Base-by-base conservation (phyloP, 2,329 filamentous ascomycete species). In the Ceratocystis variospora region DNA sequence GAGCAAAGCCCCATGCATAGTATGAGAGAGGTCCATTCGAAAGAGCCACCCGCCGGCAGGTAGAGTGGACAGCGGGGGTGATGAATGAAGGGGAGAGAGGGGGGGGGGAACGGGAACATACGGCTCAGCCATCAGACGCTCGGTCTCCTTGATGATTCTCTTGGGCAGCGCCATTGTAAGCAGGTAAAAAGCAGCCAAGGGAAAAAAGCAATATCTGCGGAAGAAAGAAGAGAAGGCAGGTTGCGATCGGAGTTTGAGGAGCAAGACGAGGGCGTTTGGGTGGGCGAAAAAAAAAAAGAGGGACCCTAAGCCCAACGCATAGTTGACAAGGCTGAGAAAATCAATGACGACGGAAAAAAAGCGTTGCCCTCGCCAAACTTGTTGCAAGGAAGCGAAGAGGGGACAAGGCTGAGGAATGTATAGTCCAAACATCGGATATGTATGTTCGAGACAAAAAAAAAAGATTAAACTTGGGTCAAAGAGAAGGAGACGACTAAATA, bases 141-240 rank as follows among this genome's bases (percentile, higher is more conserved):
- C 93, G 22, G 94, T 99, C 83, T 99, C 95, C 79, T 99, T 99
- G 74, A 97, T 84, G 74, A 99, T 99, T 74, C 94, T 84, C 82
- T 99, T 99, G 41, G 94, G 93, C 70, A 99, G 81, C 70, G 90
- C 86, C 89, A 85, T 85, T 33, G 62, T 67, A 44, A 22, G 17
- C 44, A 45, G 8, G 22, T 22, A 33, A 44, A 55, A 31, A 22
- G n/a, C 3, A 28, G 45, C 41, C 45, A 55, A 22, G 50, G 37
- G 17, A 37, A 37, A 53, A 28, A 37, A 25, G 22, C 28, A 22
- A 31, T n/a, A 25, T n/a, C 37, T 33, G 10, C n/a, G n/a, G 17
- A 33, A 19, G 3, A n/a, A 25, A 33, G 53, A 33, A 17, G 19
- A 25, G 6, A 25, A 19, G 25, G 37, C 12, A 25, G 7, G n/a